Conservation (phyloP, 805 yeast species). For the Ogataea polymorpha region DNA sequence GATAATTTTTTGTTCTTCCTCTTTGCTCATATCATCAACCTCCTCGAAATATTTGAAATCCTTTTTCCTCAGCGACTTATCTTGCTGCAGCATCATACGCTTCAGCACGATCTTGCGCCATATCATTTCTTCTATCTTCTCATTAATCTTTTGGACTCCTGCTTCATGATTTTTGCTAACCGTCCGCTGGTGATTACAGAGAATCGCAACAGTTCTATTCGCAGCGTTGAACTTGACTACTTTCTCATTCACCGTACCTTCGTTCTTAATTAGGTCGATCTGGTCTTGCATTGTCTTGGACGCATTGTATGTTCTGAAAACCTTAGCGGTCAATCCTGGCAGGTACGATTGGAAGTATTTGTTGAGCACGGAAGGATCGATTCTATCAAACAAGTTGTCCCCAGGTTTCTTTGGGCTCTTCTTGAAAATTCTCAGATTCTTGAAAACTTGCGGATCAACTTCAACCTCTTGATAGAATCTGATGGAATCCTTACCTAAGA, state of each 20-base stretch:
- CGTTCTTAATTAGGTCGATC: slow-evolving; percentile 76
- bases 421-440: slow-evolving; percentile 81
- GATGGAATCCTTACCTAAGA: slow-evolving; percentile 93
- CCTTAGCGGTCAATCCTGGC: slow-evolving; percentile 94
- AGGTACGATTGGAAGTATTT: slow-evolving; percentile 84
- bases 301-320: slow-evolving; percentile 96
- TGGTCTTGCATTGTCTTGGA: slow-evolving; percentile 97
- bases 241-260: slow-evolving; percentile 85
- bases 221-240: slow-evolving; percentile 90
- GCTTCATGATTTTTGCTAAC: slow-evolving; percentile 82
- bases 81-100: slow-evolving; percentile 65
- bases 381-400: slow-evolving; percentile 86
- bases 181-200: slow-evolving; percentile 96
- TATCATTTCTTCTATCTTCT: slow-evolving; percentile 70
- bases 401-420: slow-evolving; percentile 88
- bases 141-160: slow-evolving; percentile 74
- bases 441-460: slow-evolving; percentile 89
- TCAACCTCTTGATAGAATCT: slow-evolving; percentile 89
- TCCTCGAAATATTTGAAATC: slow-evolving; percentile 63
- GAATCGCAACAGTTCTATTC: slow-evolving; percentile 88
- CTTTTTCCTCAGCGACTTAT: slow-evolving; percentile 47
- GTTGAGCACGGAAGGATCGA: slow-evolving; percentile 79
- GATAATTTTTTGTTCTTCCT: slow-evolving; percentile 59
- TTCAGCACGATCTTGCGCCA: slow-evolving; percentile 82
- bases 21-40: slow-evolving; percentile 61